These are phyloP conservation scores for Vitis cinerea DNA, from an alignment of 164 flowering plant genomes.

Conservation along the genomic window DNA sequence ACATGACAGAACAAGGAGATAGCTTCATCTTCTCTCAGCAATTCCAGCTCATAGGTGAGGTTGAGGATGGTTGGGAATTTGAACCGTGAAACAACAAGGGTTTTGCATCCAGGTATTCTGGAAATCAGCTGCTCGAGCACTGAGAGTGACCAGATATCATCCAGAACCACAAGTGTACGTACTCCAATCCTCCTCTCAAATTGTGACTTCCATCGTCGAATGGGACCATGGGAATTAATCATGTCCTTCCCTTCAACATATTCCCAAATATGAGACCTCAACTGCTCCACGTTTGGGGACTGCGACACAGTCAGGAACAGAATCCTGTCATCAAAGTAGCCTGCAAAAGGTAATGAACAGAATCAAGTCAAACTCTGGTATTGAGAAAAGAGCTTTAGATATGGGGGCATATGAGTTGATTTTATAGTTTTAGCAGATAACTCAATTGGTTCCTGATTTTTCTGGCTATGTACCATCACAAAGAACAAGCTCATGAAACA, in stretches of 20 bases:
- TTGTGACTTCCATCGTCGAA: constrained; percentile 38
- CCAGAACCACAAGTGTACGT: constrained; percentile 52
- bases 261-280: constrained; percentile 44
- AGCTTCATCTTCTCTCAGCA: constrained; percentile 62
- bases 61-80: constrained; percentile 19
- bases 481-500: too few relatives aligned
- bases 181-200: constrained; percentile 13
- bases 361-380: background rate
- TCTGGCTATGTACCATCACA: too few relatives aligned
- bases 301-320: constrained; percentile 76
- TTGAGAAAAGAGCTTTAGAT: background rate
- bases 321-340: constrained; percentile 47
- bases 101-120: constrained; percentile 59
- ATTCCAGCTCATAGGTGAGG: constrained; percentile 39
- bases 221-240: constrained; percentile 4
- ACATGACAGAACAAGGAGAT: constrained; percentile 55
- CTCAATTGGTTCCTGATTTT: too few relatives aligned
- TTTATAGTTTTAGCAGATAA: too few relatives aligned
- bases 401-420: too few relatives aligned
- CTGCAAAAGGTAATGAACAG: constrained; percentile 29
- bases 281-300: constrained; percentile 62
- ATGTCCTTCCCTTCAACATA: constrained; percentile 32
- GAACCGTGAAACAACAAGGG: constrained; percentile 50
- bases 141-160: constrained; percentile 53
- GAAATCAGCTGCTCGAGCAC: constrained; percentile 53